Evolutionary conservation across 495 filamentous ascomycete genomes (phyloP).

Genomic region (Evansstolkia leycettana): DNA sequence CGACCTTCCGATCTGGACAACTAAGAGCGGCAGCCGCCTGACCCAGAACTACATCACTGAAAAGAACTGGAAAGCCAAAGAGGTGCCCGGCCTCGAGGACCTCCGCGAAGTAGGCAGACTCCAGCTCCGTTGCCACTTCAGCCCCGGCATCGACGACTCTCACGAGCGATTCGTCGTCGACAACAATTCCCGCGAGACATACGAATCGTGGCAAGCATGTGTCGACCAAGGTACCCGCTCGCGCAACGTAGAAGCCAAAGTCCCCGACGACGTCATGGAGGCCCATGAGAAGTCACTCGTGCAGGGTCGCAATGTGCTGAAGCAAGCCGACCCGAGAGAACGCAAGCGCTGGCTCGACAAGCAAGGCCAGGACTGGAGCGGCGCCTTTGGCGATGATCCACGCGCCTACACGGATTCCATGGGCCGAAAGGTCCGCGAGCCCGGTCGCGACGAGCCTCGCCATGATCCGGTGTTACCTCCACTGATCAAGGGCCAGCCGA

Average conservation of each 20-base stretch:
- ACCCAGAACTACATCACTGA: conserved; percentile 87
- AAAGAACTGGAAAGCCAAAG: conserved; percentile 43
- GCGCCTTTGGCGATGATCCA: conserved; percentile 66
- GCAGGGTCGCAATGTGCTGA: conserved; percentile 67
- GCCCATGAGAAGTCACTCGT: conserved; percentile 72
- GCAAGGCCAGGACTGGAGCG: conserved; percentile 77
- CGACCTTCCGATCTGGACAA: conserved; percentile 79
- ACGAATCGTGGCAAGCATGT: conserved; percentile 89
- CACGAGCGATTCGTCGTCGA: conserved; percentile 74
- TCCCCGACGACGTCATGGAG: conserved; percentile 52
- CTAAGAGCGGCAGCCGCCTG: conserved; percentile 56
- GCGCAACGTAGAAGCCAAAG: conserved; percentile 49
- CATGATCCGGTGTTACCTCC: conserved; percentile 44
- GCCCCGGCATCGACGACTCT: conserved; percentile 81
- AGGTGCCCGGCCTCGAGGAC: conserved; percentile 54
- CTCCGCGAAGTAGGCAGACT: conserved; percentile 70
- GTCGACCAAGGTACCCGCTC: conserved; percentile 69
- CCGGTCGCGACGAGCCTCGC: conserved; percentile 40
- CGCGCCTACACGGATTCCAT: conserved; percentile 37
- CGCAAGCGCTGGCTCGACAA: conserved; percentile 65
- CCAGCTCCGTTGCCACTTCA: conserved; percentile 67
- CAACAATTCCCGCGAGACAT: conserved; percentile 83
- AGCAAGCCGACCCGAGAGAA: conserved; percentile 53
- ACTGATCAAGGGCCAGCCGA: conserved; percentile 25
- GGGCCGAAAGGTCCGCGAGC: conserved; percentile 41